A percentile compares a stretch with the other conserved stretches of the same genome.
Evolutionary conservation across 1,284 basidiomycete genomes (phyloP).

Genomic region (Sporisorium graminicola): DNA sequence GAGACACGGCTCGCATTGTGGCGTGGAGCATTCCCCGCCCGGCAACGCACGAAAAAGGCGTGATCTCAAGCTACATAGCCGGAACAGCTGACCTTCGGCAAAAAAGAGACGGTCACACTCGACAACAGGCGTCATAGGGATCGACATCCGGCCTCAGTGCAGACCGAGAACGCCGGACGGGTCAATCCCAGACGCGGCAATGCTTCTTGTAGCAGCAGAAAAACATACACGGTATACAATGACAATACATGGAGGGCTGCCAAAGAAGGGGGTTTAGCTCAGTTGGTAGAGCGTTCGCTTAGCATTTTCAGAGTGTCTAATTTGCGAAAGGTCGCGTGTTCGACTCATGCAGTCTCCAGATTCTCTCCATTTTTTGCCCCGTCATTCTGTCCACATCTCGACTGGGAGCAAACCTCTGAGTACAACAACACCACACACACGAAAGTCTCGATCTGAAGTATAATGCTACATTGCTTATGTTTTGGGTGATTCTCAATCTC

Average conservation of each 20-base stretch:
- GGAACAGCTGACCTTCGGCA: neutral
- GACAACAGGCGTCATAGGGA: neutral
- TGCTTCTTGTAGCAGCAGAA: neutral
- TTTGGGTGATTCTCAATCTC: neutral
- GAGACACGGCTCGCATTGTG: no score
- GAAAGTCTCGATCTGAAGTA: no score
- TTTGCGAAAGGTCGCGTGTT: constrained; percentile 58
- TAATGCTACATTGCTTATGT: neutral
- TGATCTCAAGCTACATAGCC: neutral
- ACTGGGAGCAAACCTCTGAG: no score
- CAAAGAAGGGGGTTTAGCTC: constrained; percentile 51
- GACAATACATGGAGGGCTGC: no score
- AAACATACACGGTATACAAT: no score
- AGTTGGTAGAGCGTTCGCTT: constrained; percentile 63
- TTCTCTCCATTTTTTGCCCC: constrained; percentile 4
- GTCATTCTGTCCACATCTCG: no score
- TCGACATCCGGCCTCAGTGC: neutral
- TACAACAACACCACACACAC: no score
- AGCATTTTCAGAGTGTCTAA: constrained; percentile 41
- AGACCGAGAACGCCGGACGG: constrained; percentile 25
- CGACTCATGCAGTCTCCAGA: constrained; percentile 60
- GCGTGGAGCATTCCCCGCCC: no score
- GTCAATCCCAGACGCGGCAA: constrained; percentile 17
- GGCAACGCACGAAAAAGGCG: no score
- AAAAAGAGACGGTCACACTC: neutral